Base-by-base conservation (phyloP, 2,329 filamentous ascomycete genomes). In the Neofusicoccum umdonicola region DNA sequence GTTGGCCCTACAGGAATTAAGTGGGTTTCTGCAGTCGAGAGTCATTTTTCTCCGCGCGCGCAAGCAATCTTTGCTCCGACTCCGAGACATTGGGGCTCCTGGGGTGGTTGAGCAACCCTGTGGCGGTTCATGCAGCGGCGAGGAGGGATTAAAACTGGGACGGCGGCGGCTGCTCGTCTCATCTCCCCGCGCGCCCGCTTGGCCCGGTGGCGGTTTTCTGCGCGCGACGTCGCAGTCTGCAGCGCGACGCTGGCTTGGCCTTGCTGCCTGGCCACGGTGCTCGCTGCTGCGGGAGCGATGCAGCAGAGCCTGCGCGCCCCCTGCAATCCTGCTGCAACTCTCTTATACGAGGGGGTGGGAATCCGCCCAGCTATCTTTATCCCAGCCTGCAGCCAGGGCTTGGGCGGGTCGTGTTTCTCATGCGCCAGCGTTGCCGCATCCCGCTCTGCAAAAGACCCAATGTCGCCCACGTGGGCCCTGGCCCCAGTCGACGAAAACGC, bases 321-420 rank as follows among this genome's bases (percentile, higher is more conserved):
- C 56, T 60, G 22, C 50, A 58, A 47, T 60, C 56, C 56, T 45
- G 56, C 56, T 58, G 56, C 31, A 47, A 58, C 56, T 35, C 56
- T 47, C n/a, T 17, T 60, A 60, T 60, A 47, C 56, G 56, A 60
- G 54, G 22, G 39, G 37, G 54, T 22, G 8, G 6, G 7, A n/a
- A 57, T 47, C 41, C 41, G 54, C 54, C 41, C 42, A 37, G 56
- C 56, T 60, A 47, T 58, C 56, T 58, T 47, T 47, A 13, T 47
- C 56, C 31, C 56, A 47, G 41, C 27, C 42, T 47, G 56, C 56
- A 47, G 27, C 5, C 4, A 31, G 27, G 27, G 27, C 27, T 31
- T 5, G 27, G 27, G 42, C 27, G 27, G 42, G 54, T 47, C 56
- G 56, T 57, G 54, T 31, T 57, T 45, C 54, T 39, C 54, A 13